phyloP scores from a whole-genome alignment of 352 stramenopile species.

The Poterioochromonas sp. region DNA sequence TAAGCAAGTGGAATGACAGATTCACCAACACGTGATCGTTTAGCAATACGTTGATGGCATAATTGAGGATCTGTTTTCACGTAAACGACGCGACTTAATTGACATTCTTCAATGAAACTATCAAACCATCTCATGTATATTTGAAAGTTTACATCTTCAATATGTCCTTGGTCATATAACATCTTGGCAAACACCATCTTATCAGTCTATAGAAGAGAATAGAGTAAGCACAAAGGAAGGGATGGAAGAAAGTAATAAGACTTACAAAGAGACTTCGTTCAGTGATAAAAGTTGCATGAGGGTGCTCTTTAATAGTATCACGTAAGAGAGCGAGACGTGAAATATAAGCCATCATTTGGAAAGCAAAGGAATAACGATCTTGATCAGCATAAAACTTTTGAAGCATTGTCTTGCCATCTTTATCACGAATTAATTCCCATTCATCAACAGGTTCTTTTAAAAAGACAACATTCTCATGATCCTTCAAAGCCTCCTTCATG shows the following conservation, averaged over 20 bases:
- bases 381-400: conserved; percentile 25
- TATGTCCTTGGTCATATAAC: not conserved
- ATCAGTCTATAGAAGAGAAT: not conserved
- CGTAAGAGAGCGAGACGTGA: not conserved
- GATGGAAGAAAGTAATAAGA: not conserved
- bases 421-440: conserved; percentile 5
- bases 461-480: conserved; percentile 14
- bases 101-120: not conserved
- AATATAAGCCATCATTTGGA: conserved; percentile 26
- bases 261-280: conserved; percentile 11
- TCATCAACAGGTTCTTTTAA: conserved; percentile 19
- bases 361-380: conserved; percentile 1
- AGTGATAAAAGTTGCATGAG: not conserved
- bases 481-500: not conserved
- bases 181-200: conserved; percentile 19
- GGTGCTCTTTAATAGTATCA: not conserved
- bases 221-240: not conserved
- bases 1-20: conserved; percentile 5
- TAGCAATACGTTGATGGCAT: conserved; percentile 10
- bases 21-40: conserved; percentile 17
- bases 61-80: not conserved
- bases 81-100: not conserved
- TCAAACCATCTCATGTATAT: conserved; percentile 16
- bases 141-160: not conserved
- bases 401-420: conserved; percentile 15